These are phyloP conservation scores for Lactifluus piperatus DNA, from an alignment of 768 basidiomycete species.

Conservation along the genomic window DNA sequence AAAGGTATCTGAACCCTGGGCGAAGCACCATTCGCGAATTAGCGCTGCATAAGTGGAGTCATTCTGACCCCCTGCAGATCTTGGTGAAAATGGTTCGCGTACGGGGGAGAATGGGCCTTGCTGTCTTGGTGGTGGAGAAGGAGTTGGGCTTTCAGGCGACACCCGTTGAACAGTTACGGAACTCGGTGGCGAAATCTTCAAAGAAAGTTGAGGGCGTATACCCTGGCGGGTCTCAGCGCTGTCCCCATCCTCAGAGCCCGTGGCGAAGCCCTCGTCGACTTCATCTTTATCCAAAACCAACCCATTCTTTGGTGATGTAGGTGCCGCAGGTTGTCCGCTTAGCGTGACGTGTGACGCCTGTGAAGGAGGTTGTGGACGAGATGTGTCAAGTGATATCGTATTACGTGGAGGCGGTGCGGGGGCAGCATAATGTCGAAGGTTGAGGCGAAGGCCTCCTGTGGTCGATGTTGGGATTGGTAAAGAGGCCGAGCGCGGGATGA, in stretches of 20 bases:
- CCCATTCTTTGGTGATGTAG: background rate
- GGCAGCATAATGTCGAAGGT: conserved; percentile 20
- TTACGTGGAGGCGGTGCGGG: conserved; percentile 2
- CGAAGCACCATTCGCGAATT: conserved; percentile 21
- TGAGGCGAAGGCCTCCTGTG: conserved; percentile 5
- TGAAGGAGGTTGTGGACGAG: background rate
- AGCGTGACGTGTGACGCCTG: background rate
- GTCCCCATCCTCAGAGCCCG: conserved; percentile 16
- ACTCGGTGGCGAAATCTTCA: conserved; percentile 9
- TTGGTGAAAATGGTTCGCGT: conserved; percentile 6
- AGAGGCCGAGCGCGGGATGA: conserved; percentile 11
- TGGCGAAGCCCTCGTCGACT: conserved; percentile 19
- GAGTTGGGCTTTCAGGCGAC: conserved; percentile 5
- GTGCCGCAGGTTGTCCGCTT: conserved; percentile 8
- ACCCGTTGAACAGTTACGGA: background rate
- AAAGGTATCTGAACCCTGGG: conserved; percentile 15
- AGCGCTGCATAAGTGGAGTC: conserved; percentile 18
- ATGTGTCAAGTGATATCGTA: background rate
- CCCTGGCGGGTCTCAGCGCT: background rate
- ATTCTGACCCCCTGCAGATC: background rate
- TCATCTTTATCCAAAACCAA: conserved; percentile 4
- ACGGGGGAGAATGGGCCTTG: conserved; percentile 11
- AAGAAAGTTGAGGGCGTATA: conserved; percentile 12
- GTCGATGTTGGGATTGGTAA: conserved; percentile 4
- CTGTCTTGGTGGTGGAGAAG: conserved; percentile 12